phyloP scores from a whole-genome alignment of 2,329 filamentous ascomycete species.

The Fusarium secorum region DNA sequence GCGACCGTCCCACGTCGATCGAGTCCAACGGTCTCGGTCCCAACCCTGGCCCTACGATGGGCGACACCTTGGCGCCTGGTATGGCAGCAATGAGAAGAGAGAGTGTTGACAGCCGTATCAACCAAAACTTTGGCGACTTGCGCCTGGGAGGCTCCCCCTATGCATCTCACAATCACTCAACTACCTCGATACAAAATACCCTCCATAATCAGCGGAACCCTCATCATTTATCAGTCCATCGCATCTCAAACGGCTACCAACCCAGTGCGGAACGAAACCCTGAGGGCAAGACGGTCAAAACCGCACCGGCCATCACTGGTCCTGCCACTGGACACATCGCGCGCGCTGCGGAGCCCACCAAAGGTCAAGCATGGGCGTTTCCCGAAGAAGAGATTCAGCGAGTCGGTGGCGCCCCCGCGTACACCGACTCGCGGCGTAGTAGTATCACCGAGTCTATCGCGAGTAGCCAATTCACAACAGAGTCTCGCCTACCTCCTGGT shows the following conservation, averaged over 20 bases:
- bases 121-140: conserved; percentile 74
- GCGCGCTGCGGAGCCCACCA: conserved; percentile 78
- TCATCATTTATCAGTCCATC: conserved; percentile 62
- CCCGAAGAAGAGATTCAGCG: conserved; percentile 73
- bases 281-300: conserved; percentile 65
- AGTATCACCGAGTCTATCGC: conserved; percentile 80
- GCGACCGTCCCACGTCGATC: conserved; percentile 52
- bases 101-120: conserved; percentile 82
- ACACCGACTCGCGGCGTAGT: conserved; percentile 73
- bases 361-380: conserved; percentile 85
- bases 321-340: conserved; percentile 71
- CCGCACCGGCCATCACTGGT: conserved; percentile 79
- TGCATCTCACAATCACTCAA: conserved; percentile 78
- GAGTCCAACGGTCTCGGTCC: conserved; percentile 42
- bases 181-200: conserved; percentile 75
- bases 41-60: conserved; percentile 41
- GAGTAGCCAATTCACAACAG: conserved; percentile 80
- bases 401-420: conserved; percentile 56
- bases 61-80: conserved; percentile 53
- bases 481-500: conserved; percentile 74
- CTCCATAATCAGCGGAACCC: conserved; percentile 73
- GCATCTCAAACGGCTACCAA: conserved; percentile 72
- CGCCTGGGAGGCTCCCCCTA: conserved; percentile 74
- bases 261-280: conserved; percentile 66
- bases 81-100: conserved; percentile 66